These are phyloP conservation scores for Melaleuca alternifolia DNA, from an alignment of 345 rosid species.

Conservation along the genomic window DNA sequence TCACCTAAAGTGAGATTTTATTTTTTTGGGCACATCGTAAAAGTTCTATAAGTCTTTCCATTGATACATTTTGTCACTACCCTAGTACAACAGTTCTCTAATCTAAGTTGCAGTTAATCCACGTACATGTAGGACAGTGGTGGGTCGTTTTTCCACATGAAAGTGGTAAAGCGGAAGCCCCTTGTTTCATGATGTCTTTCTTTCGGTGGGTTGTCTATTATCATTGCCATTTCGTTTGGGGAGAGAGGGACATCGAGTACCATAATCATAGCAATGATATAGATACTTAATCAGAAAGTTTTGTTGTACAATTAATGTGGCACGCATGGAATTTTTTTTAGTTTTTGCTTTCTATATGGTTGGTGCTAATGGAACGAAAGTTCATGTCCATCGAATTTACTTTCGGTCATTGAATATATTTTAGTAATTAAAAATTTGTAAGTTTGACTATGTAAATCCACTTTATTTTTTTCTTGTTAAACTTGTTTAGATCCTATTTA, in stretches of 20 bases:
- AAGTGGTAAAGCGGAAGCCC: background rate
- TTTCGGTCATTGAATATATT: background rate
- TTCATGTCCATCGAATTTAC: background rate
- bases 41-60: background rate
- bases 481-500: background rate
- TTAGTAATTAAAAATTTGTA: background rate
- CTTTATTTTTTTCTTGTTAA: background rate
- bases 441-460: background rate
- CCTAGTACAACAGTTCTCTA: background rate
- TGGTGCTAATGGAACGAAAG: background rate
- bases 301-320: background rate
- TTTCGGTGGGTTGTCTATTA: background rate
- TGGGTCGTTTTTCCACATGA: background rate
- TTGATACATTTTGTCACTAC: background rate
- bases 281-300: background rate
- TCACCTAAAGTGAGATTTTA: background rate
- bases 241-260: background rate
- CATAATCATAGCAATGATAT: background rate
- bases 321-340: background rate
- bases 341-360: background rate
- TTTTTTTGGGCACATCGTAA: background rate
- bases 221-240: background rate
- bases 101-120: background rate
- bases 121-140: background rate
- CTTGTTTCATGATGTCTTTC: background rate